Evolutionary conservation across 441 rosid species (phyloP).

Genomic region (Adansonia madagascariensis): DNA sequence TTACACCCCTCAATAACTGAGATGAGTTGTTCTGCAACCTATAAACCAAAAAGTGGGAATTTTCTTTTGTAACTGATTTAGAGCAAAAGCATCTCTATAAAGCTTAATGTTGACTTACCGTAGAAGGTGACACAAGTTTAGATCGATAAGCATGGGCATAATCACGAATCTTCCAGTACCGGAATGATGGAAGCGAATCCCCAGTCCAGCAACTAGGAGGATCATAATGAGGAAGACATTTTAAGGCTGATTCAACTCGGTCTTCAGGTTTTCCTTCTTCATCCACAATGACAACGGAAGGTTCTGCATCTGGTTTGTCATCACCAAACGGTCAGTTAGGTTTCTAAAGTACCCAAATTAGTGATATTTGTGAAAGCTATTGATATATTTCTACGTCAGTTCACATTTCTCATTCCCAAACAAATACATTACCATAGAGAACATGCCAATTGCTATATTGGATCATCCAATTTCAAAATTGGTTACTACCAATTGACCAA

Average conservation of each 20-base stretch:
- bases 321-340: constrained; percentile 20
- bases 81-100: neutral
- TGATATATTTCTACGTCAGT: neutral
- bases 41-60: constrained; percentile 30
- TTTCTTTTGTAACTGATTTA: constrained; percentile 9
- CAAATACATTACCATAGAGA: neutral
- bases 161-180: constrained; percentile 91
- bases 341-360: neutral
- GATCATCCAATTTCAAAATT: constrained; percentile 14
- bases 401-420: neutral
- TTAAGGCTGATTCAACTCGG: constrained; percentile 64
- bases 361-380: neutral
- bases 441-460: neutral
- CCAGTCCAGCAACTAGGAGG: constrained; percentile 50
- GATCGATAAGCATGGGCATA: constrained; percentile 80
- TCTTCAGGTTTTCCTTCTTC: constrained; percentile 72
- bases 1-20: constrained; percentile 56
- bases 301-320: constrained; percentile 59
- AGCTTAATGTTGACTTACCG: constrained; percentile 47
- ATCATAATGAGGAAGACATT: constrained; percentile 69
- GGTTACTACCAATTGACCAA: neutral
- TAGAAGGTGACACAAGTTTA: constrained; percentile 66
- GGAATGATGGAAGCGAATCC: constrained; percentile 49
- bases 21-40: constrained; percentile 72
- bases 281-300: constrained; percentile 47